Percentiles rank a stretch among this genome's conserved stretches.
These are phyloP conservation scores for Periconia macrospinosa DNA, from an alignment of 2,329 filamentous ascomycete species.

Conservation along the genomic window DNA sequence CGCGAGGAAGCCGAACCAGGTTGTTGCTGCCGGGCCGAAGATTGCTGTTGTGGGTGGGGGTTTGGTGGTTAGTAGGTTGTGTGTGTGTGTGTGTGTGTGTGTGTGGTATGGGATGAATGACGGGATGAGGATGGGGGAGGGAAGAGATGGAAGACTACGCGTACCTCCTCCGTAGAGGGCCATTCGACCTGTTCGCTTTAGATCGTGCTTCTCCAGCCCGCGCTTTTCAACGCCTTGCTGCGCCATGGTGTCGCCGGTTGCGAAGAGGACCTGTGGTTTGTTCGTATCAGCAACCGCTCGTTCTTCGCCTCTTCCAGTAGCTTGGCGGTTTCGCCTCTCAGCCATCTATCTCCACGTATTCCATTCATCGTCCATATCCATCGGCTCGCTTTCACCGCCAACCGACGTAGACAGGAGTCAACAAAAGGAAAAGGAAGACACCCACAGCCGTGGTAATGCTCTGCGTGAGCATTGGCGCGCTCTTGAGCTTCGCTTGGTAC, in stretches of 20 bases:
- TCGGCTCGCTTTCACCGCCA: too few species aligned
- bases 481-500: slow-evolving; percentile 84
- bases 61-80: slow-evolving; percentile 15
- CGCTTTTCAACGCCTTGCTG: slow-evolving; percentile 88
- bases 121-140: background rate
- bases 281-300: background rate
- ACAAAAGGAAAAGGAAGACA: slow-evolving; percentile 27
- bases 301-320: too few species aligned
- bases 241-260: slow-evolving; percentile 84
- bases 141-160: too few species aligned
- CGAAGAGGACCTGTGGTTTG: slow-evolving; percentile 71
- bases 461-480: slow-evolving; percentile 85
- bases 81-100: too few species aligned
- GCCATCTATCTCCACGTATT: too few species aligned
- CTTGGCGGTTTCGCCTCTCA: too few species aligned
- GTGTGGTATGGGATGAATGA: too few species aligned
- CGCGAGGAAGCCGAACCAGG: slow-evolving; percentile 82
- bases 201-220: slow-evolving; percentile 73
- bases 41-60: slow-evolving; percentile 54
- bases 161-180: slow-evolving; percentile 75
- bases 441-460: slow-evolving; percentile 75
- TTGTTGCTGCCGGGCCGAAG: slow-evolving; percentile 86
- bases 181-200: slow-evolving; percentile 75
- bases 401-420: background rate
- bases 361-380: too few species aligned